Evolutionary conservation across 495 filamentous ascomycete species (phyloP), one percentile per base, ranked within the genome.

Genomic region (Penicillium chermesinum): DNA sequence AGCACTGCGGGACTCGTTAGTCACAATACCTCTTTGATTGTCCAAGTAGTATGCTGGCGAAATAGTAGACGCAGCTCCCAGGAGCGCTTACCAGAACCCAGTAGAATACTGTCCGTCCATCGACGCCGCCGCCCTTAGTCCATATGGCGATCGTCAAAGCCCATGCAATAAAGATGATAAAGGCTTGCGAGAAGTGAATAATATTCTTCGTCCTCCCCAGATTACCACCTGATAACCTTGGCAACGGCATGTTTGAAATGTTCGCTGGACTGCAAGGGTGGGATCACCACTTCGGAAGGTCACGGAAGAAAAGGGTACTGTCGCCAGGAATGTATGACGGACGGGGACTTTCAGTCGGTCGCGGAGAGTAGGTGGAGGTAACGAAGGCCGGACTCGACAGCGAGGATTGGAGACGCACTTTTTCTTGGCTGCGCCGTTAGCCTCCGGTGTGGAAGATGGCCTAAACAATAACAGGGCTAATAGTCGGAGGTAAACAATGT

Each of bases 111-210:
- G 82, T 76, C 34, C 82, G 78, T 4, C 86, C 85, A 59, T 85
- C 85, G 39, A 84, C 82, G 14, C 65, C 69, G 16, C 79, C 78
- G 32, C 65, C 68, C 16, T 83, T 78, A 0, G 81, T 84, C 60
- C 90, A 83, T 15, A 93, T 74, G 12, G 82, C 79, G 50, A 94
- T 85, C 46, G 84, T 84, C 27, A 93, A 64, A 45, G 80, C 82
- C 75, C 82, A 89, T 33, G 79, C 77, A 14, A 91, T 64, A 57
- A 91, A 81, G 48, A 79, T 84, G 44, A 86, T 61, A 36, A 88
- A 63, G 10, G 71, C 75, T 64, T 95, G 89, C 6, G 66, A 18
- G 22, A 68, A 73, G 62, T 79, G 75, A 34, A 78, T 50, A 42
- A 65, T 49, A 39, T 75, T 77, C 54, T 79, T 79, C 10, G 62